Evolutionary conservation across 768 basidiomycete genomes (phyloP), one percentile per base, ranked within the genome.

Genomic region (Peribolospora baueri): DNA sequence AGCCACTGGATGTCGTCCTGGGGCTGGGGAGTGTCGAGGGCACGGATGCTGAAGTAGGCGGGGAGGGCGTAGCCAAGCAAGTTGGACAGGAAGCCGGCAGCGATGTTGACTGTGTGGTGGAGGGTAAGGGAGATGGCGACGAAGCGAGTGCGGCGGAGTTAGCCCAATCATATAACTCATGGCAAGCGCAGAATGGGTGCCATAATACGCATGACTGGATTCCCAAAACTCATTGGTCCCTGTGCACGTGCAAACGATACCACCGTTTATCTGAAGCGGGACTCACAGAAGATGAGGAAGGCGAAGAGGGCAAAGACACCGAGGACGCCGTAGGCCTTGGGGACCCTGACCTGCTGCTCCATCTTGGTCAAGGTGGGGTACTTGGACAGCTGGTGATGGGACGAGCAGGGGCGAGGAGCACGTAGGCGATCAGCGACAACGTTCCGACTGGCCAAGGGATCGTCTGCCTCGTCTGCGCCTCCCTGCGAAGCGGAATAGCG

Each of bases 1-100:
- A 95, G 75, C 88, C 88, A 95, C 70, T 93, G 88, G 63, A 82
- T 73, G 69, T 91, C 84, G 61, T 91, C 86, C 61, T 80, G 59
- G 40, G 25, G 25, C 41, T 76, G 73, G n/a, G 85, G 84, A 4
- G 75, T 69, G 69, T 97, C 91, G 65, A 98, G 77, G 39, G 93
- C 90, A 70, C 82, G 82, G 73, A 95, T 78, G 52, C 88, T 93
- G 68, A 93, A 77, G 68, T 86, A 97, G 5, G 88, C 87, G 39
- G 93, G 93, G 63, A 97, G 74, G 41, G 72, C 84, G 81, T 83
- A 97, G 52, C 90, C 93, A 64, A 98, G 77, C 63, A 93, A 73
- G 70, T 93, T 91, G 57, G 91, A 91, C 60, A 91, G 75, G 63
- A 88, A 84, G 4, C 79, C 76, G 51, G 93, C 93, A 64, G 90